phyloP scores from a whole-genome alignment of 164 flowering plant species.

The Santalum album region DNA sequence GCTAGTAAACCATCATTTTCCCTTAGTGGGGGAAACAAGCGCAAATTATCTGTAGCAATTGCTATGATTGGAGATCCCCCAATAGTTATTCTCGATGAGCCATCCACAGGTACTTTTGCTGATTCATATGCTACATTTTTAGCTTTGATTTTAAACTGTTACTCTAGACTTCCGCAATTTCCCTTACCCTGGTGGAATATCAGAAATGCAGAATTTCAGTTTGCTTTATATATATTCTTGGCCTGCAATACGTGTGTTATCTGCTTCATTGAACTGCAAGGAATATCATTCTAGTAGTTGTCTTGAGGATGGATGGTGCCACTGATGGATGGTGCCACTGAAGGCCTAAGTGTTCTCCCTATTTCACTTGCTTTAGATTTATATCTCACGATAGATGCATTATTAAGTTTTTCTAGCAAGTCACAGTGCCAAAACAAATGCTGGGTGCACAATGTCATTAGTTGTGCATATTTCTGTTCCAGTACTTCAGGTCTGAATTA shows the following conservation, averaged over 20 bases:
- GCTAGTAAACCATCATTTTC: constrained; percentile 74
- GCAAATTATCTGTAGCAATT: constrained; percentile 93
- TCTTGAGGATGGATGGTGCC: no score
- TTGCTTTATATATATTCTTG: no score
- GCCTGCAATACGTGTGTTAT: no score
- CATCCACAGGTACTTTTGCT: constrained; percentile 71
- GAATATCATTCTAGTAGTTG: no score
- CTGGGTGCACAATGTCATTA: not conserved
- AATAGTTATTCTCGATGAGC: constrained; percentile 95
- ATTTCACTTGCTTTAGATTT: no score
- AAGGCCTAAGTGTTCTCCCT: no score
- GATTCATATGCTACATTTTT: not conserved
- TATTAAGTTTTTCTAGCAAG: no score
- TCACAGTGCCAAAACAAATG: not conserved
- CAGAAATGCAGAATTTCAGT: not conserved
- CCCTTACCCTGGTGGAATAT: not conserved
- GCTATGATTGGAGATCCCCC: constrained; percentile 99
- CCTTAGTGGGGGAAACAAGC: constrained; percentile 96
- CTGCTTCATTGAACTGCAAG: no score
- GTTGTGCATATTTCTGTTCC: not conserved
- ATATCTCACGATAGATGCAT: no score
- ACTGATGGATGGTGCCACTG: no score
- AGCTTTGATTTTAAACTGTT: not conserved
- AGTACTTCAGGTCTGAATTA: not conserved
- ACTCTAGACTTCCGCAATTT: not conserved